These are phyloP conservation scores for Fusarium sp. DNA, from an alignment of 2,329 filamentous ascomycete genomes.

Conservation along the genomic window DNA sequence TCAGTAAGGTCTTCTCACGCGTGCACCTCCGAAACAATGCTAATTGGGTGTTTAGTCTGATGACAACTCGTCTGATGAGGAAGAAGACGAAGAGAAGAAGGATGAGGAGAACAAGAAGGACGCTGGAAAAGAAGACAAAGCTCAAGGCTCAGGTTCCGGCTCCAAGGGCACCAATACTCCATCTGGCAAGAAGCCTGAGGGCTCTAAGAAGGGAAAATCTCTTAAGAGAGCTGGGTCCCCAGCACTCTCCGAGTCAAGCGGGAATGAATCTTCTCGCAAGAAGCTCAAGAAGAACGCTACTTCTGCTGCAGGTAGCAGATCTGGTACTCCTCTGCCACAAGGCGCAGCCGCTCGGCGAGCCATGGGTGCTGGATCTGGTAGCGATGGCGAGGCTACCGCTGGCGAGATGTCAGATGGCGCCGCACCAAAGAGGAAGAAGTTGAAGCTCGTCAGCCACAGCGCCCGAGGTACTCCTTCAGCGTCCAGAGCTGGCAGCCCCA, in stretches of 20 bases:
- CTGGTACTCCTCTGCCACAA: constrained; percentile 64
- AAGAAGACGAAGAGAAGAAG: constrained; percentile 53
- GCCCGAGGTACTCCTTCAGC: constrained; percentile 64
- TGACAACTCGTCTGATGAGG: constrained; percentile 54
- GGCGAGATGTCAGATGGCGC: constrained; percentile 72
- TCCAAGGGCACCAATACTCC: constrained; percentile 74
- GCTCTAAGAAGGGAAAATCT: constrained; percentile 65
- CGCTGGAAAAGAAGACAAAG: constrained; percentile 62
- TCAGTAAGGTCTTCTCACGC: constrained; percentile 46
- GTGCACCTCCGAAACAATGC: constrained; percentile 3
- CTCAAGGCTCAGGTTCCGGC: constrained; percentile 64
- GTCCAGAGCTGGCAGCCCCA: constrained; percentile 72
- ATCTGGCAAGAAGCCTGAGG: constrained; percentile 58
- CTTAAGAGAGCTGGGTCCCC: constrained; percentile 89
- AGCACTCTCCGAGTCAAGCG: constrained; percentile 88
- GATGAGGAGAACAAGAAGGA: constrained; percentile 61
- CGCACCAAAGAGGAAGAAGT: constrained; percentile 62
- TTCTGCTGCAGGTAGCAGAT: constrained; percentile 63
- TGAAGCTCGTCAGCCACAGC: constrained; percentile 63
- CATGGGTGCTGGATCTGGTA: constrained; percentile 68
- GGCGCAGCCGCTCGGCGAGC: constrained; percentile 53
- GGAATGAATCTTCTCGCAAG: constrained; percentile 88
- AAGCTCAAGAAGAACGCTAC: constrained; percentile 73
- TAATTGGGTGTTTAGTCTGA: constrained; percentile 57
- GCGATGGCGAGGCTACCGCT: constrained; percentile 77